These are phyloP conservation scores for Apiospora hydei DNA, from an alignment of 2,329 filamentous ascomycete genomes.

Conservation along the genomic window DNA sequence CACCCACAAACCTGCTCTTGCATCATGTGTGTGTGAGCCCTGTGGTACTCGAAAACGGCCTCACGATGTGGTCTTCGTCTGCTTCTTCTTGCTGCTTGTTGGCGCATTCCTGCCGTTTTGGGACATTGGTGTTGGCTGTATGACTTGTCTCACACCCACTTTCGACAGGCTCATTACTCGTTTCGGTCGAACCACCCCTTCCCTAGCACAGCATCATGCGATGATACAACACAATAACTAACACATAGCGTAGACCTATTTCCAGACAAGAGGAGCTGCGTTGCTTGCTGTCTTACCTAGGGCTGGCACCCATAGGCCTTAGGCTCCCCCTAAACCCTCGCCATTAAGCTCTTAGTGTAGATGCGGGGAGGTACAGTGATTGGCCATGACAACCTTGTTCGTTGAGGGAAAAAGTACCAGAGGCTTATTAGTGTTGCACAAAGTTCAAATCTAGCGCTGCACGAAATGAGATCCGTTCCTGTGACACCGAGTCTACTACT, in stretches of 20 bases:
- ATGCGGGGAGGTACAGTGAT: not conserved
- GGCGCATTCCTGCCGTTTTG: constrained; percentile 8
- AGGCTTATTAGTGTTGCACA: constrained; percentile 2
- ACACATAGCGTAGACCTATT: not conserved
- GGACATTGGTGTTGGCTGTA: constrained; percentile 15
- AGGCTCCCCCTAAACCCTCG: not conserved
- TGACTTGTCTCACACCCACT: constrained; percentile 7
- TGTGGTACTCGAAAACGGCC: not conserved
- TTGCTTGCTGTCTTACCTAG: constrained; percentile 10
- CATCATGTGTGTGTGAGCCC: not conserved
- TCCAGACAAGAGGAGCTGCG: not conserved
- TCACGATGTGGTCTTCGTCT: not conserved
- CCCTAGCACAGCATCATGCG: not conserved
- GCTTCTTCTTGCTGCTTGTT: not conserved
- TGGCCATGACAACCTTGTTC: not conserved
- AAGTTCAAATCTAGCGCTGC: constrained; percentile 18
- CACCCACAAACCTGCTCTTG: not conserved
- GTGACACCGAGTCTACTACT: constrained; percentile 15
- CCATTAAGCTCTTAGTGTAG: not conserved
- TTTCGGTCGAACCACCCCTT: constrained; percentile 13
- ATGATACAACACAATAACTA: constrained; percentile 6
- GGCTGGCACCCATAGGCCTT: not conserved
- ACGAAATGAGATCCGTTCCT: constrained; percentile 16
- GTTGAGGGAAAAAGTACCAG: not conserved
- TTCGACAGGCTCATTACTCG: constrained; percentile 1